Evolutionary conservation across 1,284 basidiomycete species (phyloP), one percentile per base, ranked within the genome.

Genomic region (Microbotryum violaceum): DNA sequence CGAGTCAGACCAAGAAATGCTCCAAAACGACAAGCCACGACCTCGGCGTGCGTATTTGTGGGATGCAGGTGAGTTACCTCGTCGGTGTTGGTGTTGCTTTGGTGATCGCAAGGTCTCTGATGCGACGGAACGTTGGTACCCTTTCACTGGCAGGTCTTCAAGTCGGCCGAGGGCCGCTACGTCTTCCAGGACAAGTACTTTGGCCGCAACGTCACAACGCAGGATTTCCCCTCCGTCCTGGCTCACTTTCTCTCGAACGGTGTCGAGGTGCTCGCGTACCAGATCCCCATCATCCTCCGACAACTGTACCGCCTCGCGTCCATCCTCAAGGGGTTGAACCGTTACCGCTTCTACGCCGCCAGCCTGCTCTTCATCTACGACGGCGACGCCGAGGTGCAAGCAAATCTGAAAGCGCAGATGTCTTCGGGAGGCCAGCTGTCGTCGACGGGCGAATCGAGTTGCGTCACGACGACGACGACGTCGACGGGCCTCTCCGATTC

Each of bases 261-360:
- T 64, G 82, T 88, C 71, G 80, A 81, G 23, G 78, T 97, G 31
- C 81, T 98, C 65, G 83, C 87, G 50, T 87, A 96, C 74, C 96
- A 98, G 70, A 93, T 99, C 65, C 96, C 94, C 8, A 77, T 83
- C 58, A 83, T 98, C 62, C 81, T 98, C 55, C 86, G 88, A 74
- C 97, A 97, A 78, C 79, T 99, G 23, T 93, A 94, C 72, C 85
- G 85, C n/a, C 84, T 99, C 46, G 94, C 94, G 23, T 83, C 85
- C 54, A 97, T 97, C 77, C 82, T 97, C 70, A 82, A 85, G 72
- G 83, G 86, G 6, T 79, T 99, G 60, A 86, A 87, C 69, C 91
- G 96, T 10, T 99, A 91, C 77, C 84, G 94, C 45, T 98, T 99
- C 77, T 99, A 99, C 74, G 96, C 96, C 25, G 97, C 93, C 77